These are phyloP conservation scores for Pisolithus albus DNA, from an alignment of 768 basidiomycete genomes.

Conservation along the genomic window DNA sequence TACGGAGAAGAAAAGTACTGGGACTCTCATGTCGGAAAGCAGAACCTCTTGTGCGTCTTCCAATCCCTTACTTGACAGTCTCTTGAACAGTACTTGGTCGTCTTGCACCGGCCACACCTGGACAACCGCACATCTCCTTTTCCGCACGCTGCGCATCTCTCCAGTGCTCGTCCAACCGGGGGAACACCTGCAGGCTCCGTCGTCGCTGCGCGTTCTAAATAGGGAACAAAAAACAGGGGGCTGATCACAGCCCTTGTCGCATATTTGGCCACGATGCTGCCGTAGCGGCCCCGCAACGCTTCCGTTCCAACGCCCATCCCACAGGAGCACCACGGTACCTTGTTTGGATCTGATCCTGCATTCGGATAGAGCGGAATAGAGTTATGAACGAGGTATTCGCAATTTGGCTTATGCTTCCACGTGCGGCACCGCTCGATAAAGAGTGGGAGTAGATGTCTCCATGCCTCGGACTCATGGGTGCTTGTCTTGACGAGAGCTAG, in stretches of 20 bases:
- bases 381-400: constrained; percentile 34
- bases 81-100: constrained; percentile 35
- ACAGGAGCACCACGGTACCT: constrained; percentile 45
- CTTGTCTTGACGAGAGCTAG: constrained; percentile 12
- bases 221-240: constrained; percentile 48
- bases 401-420: constrained; percentile 39
- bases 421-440: constrained; percentile 44
- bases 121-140: constrained; percentile 19
- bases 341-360: constrained; percentile 23
- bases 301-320: constrained; percentile 43
- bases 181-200: background rate
- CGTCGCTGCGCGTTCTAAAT: constrained; percentile 35
- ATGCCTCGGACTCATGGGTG: constrained; percentile 19
- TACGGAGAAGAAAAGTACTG: no score
- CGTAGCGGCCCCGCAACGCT: constrained; percentile 33
- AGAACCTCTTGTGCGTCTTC: constrained; percentile 38
- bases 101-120: constrained; percentile 34
- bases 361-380: constrained; percentile 29
- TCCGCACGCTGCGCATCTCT: constrained; percentile 16
- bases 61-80: constrained; percentile 43
- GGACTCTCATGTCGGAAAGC: constrained; percentile 4
- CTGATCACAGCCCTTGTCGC: constrained; percentile 45
- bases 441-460: constrained; percentile 43
- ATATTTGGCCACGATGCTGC: constrained; percentile 31
- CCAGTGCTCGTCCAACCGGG: background rate